Percentiles rank a stretch among this genome's conserved stretches.
Conservation (phyloP, 441 rosid genomes). For the Eruca vesicaria region DNA sequence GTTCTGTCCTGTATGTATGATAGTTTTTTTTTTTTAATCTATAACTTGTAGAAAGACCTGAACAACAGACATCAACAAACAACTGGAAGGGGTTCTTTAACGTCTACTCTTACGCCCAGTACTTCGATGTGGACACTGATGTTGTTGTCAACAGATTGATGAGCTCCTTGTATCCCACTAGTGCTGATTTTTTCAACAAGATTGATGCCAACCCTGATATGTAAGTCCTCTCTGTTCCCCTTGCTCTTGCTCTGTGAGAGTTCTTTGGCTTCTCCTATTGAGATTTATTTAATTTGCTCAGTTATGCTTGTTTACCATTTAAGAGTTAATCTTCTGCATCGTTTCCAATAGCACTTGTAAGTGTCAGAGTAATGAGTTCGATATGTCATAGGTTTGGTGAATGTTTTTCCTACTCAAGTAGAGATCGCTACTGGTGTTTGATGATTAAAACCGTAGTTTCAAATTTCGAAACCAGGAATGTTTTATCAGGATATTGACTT, state of each 20-base stretch:
- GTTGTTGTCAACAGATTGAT: constrained; percentile 75
- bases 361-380: no score
- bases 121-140: constrained; percentile 89
- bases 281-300: not conserved
- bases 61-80: constrained; percentile 72
- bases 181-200: constrained; percentile 85
- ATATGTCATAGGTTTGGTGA: no score
- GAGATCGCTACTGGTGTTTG: no score
- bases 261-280: not conserved
- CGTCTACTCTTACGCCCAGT: constrained; percentile 75
- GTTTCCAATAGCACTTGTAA: no score
- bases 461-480: no score
- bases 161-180: constrained; percentile 67
- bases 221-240: constrained; percentile 50
- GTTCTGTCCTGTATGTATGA: not conserved
- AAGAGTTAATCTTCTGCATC: no score
- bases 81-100: constrained; percentile 80
- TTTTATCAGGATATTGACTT: not conserved
- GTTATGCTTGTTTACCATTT: not conserved
- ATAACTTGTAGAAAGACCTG: constrained; percentile 59
- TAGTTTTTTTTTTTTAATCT: not conserved
- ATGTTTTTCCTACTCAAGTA: no score
- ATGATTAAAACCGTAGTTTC: no score
- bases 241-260: not conserved
- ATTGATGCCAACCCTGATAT: constrained; percentile 94